Evolutionary conservation across 2,329 filamentous ascomycete species (phyloP).

Genomic region (Grosmannia serpens): DNA sequence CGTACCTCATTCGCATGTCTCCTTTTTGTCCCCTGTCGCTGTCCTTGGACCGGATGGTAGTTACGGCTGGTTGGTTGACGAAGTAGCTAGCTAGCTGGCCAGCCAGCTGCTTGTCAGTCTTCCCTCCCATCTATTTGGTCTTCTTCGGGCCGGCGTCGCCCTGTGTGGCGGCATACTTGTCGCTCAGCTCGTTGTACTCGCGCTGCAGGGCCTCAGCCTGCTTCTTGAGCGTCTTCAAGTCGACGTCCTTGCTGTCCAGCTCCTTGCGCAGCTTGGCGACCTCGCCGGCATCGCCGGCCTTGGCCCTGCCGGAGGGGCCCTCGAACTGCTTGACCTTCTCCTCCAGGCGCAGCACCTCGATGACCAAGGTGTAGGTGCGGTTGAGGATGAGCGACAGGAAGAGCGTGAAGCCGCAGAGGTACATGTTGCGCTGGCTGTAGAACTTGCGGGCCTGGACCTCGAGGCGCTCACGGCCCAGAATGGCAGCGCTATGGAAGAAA

Average conservation of each 20-base stretch:
- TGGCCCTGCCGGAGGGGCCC: constrained; percentile 41
- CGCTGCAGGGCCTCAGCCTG: constrained; percentile 72
- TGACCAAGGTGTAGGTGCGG: constrained; percentile 96
- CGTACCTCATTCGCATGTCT: too few species aligned
- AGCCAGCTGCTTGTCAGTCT: not conserved
- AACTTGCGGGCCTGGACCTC: constrained; percentile 99
- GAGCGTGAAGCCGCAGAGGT: constrained; percentile 97
- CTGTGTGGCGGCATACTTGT: constrained; percentile 59
- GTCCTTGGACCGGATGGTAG: too few species aligned
- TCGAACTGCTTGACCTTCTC: constrained; percentile 80
- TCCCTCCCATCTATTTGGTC: constrained; percentile 31
- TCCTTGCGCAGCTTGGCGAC: constrained; percentile 59
- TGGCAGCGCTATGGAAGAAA: constrained; percentile 36
- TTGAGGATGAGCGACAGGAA: constrained; percentile 98
- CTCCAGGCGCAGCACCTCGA: constrained; percentile 83
- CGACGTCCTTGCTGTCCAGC: constrained; percentile 67
- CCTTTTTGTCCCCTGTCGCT: too few species aligned
- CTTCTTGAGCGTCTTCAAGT: constrained; percentile 84
- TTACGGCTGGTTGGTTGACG: too few species aligned
- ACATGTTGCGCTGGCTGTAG: constrained; percentile 99
- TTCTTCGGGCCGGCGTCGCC: constrained; percentile 44
- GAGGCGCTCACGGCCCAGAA: constrained; percentile 87
- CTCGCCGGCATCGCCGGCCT: constrained; percentile 66
- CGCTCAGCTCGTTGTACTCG: constrained; percentile 78
- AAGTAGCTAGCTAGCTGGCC: too few species aligned